Percentiles rank a stretch among this genome's conserved stretches.
These are phyloP conservation scores for Mangifera indica DNA, from an alignment of 345 rosid species.

Conservation along the genomic window DNA sequence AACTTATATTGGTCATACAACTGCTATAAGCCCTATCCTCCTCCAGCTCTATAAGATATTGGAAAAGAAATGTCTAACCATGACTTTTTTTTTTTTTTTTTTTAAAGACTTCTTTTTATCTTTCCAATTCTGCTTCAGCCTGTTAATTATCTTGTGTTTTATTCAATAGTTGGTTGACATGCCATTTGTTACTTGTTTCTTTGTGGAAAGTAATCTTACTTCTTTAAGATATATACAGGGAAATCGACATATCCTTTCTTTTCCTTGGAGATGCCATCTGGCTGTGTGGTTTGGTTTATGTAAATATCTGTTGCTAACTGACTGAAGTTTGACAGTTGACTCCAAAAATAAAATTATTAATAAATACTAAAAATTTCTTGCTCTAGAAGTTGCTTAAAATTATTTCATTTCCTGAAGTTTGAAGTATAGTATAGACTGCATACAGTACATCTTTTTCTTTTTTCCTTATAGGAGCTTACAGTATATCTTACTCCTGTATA, in stretches of 20 bases:
- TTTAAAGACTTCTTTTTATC: conserved; percentile 30
- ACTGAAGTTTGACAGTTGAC: conserved; percentile 93
- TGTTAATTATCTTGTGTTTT: background rate
- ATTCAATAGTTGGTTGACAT: background rate
- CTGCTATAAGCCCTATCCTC: background rate
- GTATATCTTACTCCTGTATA: conserved; percentile 21
- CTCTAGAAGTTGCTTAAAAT: conserved; percentile 16
- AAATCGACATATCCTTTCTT: no score
- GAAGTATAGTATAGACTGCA: background rate
- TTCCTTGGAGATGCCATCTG: background rate
- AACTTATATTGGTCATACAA: background rate
- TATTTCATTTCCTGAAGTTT: background rate
- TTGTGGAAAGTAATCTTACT: background rate
- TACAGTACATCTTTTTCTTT: conserved; percentile 24
- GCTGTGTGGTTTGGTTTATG: background rate
- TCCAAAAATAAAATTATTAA: background rate
- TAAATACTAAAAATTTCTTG: conserved; percentile 2
- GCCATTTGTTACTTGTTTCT: conserved; percentile 26
- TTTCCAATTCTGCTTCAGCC: conserved; percentile 7
- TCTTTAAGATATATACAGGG: background rate
- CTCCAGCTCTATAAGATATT: background rate
- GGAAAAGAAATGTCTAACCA: background rate
- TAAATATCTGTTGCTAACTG: background rate
- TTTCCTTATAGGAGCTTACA: background rate
- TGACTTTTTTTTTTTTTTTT: conserved; percentile 61